These are phyloP conservation scores for Fusarium coffeatum DNA, from an alignment of 2,329 filamentous ascomycete species.

Conservation along the genomic window DNA sequence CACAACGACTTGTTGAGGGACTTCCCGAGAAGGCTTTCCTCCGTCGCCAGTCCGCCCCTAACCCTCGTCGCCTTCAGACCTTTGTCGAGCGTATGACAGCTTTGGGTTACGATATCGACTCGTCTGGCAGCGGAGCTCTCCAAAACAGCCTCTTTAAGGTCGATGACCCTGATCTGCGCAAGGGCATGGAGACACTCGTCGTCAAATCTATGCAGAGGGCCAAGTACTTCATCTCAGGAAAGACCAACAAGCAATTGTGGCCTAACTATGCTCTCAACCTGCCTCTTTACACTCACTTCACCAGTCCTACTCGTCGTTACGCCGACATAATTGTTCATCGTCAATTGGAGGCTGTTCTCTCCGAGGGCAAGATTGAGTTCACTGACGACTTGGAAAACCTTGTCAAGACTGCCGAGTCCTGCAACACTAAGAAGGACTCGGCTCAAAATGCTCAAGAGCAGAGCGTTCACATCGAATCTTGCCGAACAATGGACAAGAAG, in stretches of 20 bases:
- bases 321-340: constrained; percentile 95
- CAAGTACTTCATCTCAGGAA: constrained; percentile 91
- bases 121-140: constrained; percentile 86
- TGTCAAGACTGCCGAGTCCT: constrained; percentile 91
- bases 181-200: constrained; percentile 96
- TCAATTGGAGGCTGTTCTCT: constrained; percentile 88
- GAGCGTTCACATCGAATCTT: constrained; percentile 98
- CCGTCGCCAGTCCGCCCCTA: constrained; percentile 86
- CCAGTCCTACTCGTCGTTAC: constrained; percentile 92
- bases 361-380: constrained; percentile 84
- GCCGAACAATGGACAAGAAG: constrained; percentile 93
- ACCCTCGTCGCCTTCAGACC: constrained; percentile 86
- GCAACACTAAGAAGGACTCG: constrained; percentile 99
- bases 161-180: constrained; percentile 87
- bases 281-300: constrained; percentile 96
- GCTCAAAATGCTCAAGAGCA: constrained; percentile 98
- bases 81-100: constrained; percentile 94
- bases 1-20: constrained; percentile 80
- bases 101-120: constrained; percentile 90
- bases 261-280: constrained; percentile 93
- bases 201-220: constrained; percentile 96
- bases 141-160: constrained; percentile 97
- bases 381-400: constrained; percentile 88
- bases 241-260: constrained; percentile 80
- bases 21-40: constrained; percentile 94